Conservation (phyloP, 768 basidiomycete species). For the Lactarius psammicola region DNA sequence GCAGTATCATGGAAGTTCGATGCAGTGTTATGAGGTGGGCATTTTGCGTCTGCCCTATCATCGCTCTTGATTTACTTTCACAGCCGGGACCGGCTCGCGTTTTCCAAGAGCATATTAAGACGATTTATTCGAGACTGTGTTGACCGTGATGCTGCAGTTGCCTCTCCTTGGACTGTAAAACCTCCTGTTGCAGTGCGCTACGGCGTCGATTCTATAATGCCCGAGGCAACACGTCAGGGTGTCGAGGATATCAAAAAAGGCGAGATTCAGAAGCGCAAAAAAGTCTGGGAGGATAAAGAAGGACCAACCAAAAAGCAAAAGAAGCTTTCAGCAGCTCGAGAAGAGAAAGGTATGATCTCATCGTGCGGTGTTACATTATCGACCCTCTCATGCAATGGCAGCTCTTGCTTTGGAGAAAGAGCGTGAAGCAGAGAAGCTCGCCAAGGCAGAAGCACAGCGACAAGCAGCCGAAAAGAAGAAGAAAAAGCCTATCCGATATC, state of each 20-base stretch:
- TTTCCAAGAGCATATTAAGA: conserved; percentile 95
- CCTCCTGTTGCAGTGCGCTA: conserved; percentile 78
- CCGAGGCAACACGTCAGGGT: conserved; percentile 75
- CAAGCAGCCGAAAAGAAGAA: conserved; percentile 78
- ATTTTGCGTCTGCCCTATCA: conserved; percentile 7
- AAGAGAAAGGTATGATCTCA: conserved; percentile 61
- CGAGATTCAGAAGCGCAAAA: conserved; percentile 92
- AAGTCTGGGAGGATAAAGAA: conserved; percentile 86
- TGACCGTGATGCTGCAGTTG: conserved; percentile 86
- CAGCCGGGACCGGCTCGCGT: conserved; percentile 92
- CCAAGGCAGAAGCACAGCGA: conserved; percentile 69
- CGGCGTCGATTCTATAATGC: conserved; percentile 82
- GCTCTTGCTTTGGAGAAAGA: conserved; percentile 60
- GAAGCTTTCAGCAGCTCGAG: conserved; percentile 68
- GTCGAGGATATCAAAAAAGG: conserved; percentile 80
- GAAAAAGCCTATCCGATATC: conserved; percentile 88
- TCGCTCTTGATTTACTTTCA: conserved; percentile 10
- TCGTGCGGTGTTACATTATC: not conserved
- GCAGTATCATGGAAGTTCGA: conserved; percentile 82
- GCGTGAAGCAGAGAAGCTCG: conserved; percentile 62
- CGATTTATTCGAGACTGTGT: conserved; percentile 96
- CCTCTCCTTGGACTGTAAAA: conserved; percentile 96
- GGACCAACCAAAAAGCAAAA: conserved; percentile 80
- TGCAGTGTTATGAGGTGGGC: conserved; percentile 76
- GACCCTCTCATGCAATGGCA: conserved; percentile 34